Conservation (phyloP, 1,284 basidiomycete genomes). For the Ceratobasidium sp. region DNA sequence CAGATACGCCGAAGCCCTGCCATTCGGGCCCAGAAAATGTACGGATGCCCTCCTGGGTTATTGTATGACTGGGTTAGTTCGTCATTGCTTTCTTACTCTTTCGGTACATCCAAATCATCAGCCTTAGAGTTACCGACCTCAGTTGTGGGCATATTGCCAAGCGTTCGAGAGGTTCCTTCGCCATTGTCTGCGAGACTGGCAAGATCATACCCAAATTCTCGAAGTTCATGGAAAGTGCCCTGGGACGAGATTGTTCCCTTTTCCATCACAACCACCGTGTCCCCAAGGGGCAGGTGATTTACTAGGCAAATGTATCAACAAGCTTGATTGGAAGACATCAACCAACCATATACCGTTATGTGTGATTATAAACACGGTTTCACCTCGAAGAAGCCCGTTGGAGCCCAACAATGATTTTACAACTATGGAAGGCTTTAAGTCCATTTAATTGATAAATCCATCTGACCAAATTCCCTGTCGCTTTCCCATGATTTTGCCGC, state of each 20-base stretch:
- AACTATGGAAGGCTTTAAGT: conserved; percentile 39
- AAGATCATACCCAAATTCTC: conserved; percentile 11
- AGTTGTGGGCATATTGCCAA: too few species aligned
- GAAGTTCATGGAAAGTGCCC: conserved; percentile 31
- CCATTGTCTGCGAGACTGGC: neutral
- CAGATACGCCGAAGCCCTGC: neutral
- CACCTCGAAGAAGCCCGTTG: conserved; percentile 17
- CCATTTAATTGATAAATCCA: conserved; percentile 45
- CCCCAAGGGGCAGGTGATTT: conserved; percentile 37
- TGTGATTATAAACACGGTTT: conserved; percentile 39
- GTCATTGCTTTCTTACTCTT: conserved; percentile 17
- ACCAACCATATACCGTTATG: conserved; percentile 24
- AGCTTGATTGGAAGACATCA: neutral
- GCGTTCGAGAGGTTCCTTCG: too few species aligned
- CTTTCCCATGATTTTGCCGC: conserved; percentile 29
- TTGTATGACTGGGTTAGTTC: conserved; percentile 7
- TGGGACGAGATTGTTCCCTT: neutral
- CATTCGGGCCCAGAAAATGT: conserved; percentile 23
- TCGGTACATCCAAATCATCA: neutral
- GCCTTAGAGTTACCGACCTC: too few species aligned
- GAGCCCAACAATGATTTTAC: conserved; percentile 38
- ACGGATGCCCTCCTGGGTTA: conserved; percentile 3
- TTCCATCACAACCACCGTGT: conserved; percentile 32
- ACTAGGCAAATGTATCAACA: conserved; percentile 8
- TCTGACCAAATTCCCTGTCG: conserved; percentile 46